Conservation (phyloP, 73 alveolate genomes). For the Effrenium voratum region DNA sequence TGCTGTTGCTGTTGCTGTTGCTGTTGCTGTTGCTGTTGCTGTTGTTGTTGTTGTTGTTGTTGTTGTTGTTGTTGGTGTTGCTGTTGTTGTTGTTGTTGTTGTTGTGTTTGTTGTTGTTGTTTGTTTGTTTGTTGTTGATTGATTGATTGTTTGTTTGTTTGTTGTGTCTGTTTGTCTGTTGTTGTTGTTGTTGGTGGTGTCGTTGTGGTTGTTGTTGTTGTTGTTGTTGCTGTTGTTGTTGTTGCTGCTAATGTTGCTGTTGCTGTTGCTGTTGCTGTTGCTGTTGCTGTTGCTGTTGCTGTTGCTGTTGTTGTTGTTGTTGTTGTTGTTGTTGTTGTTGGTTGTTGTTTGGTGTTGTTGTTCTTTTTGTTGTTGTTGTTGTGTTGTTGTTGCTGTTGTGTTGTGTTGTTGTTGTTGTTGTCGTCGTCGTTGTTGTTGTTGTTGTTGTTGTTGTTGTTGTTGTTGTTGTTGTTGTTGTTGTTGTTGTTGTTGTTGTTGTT, state of each 20-base stretch:
- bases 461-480: no score
- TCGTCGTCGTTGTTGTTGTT: no score
- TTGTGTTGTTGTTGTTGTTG: no score
- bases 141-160: no score
- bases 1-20: not conserved
- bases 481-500: no score
- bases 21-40: not conserved
- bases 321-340: slow-evolving; percentile 39
- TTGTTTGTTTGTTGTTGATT: no score
- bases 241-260: not conserved
- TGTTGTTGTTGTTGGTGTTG: not conserved
- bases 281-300: not conserved
- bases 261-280: not conserved
- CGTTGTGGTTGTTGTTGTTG: not conserved
- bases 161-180: not conserved
- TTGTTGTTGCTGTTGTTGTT: not conserved
- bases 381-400: no score
- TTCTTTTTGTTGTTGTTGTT: no score
- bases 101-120: not conserved
- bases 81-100: not conserved
- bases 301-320: slow-evolving; percentile 15
- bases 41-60: not conserved
- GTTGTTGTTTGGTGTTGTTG: no score
- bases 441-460: no score
- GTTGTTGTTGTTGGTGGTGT: not conserved